These are phyloP conservation scores for Cyamopsis tetragonoloba DNA, from an alignment of 306 rosid species.

Conservation along the genomic window DNA sequence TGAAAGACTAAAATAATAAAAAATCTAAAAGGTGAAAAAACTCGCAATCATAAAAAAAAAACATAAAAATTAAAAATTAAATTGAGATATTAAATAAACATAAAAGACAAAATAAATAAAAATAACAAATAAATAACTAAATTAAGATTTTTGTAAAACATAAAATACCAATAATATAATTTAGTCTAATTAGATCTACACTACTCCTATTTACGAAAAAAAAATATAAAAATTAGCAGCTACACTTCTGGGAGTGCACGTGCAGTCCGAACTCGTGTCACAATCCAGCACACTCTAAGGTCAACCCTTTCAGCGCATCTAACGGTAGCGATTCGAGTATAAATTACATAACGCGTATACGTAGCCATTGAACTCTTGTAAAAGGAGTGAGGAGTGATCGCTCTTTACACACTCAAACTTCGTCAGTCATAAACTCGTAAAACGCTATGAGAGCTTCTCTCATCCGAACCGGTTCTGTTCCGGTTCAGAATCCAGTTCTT, in stretches of 20 bases:
- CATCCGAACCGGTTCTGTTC: conserved; percentile 56
- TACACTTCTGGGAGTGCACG: conserved; percentile 38
- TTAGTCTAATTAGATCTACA: too few species aligned
- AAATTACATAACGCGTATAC: too few species aligned
- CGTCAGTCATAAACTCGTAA: background rate
- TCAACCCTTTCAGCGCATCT: conserved; percentile 26
- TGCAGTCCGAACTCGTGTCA: conserved; percentile 43
- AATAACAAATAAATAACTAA: too few species aligned
- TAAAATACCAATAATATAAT: too few species aligned
- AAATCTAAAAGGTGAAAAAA: too few species aligned
- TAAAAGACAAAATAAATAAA: too few species aligned
- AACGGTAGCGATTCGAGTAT: conserved; percentile 8
- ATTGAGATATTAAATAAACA: too few species aligned
- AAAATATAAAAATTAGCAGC: background rate
- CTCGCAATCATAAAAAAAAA: too few species aligned
- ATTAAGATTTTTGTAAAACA: too few species aligned
- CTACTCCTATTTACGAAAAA: too few species aligned
- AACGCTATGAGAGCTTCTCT: conserved; percentile 52
- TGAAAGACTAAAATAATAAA: too few species aligned
- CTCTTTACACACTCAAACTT: background rate
- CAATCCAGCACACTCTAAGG: background rate
- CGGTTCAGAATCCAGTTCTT: conserved; percentile 24
- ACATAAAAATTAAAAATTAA: too few species aligned
- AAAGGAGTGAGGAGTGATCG: background rate
- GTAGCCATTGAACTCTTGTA: background rate